A percentile compares a stretch with the other conserved stretches of the same genome.
phyloP scores from a whole-genome alignment of 208 protist species.

The Porcisia deanei region DNA sequence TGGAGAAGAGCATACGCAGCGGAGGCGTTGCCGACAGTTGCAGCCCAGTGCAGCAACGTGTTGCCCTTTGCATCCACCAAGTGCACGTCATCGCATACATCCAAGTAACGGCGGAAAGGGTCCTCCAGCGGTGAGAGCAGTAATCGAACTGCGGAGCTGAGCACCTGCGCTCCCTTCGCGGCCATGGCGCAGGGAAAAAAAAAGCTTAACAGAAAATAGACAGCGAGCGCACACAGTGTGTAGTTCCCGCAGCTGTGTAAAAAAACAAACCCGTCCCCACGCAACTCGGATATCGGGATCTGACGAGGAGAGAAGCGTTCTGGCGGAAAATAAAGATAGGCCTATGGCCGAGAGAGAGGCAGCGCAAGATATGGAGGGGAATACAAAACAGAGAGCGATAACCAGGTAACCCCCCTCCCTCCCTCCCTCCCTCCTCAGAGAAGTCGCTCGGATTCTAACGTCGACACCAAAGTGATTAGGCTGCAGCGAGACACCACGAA shows the following conservation, averaged over 20 bases:
- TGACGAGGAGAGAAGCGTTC: too few relatives aligned
- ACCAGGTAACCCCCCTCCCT: too few relatives aligned
- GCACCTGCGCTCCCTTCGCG: conserved; percentile 11
- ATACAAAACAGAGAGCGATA: too few relatives aligned
- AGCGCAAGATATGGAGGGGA: too few relatives aligned
- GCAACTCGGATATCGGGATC: too few relatives aligned
- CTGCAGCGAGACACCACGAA: too few relatives aligned
- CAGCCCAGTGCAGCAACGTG: conserved; percentile 75
- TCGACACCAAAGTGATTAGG: too few relatives aligned
- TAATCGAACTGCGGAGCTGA: conserved; percentile 38
- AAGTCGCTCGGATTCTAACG: too few relatives aligned
- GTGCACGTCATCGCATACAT: conserved; percentile 53
- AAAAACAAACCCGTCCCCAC: background rate
- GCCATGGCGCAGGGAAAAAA: conserved; percentile 7
- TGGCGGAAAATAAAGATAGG: too few relatives aligned
- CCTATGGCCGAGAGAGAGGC: too few relatives aligned
- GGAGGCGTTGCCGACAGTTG: conserved; percentile 41
- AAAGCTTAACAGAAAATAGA: background rate
- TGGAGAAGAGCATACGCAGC: conserved; percentile 39
- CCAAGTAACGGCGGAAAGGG: conserved; percentile 46
- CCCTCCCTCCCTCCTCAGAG: too few relatives aligned
- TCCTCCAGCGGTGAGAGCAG: conserved; percentile 38
- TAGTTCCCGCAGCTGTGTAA: too few relatives aligned
- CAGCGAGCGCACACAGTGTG: background rate
- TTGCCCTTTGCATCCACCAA: conserved; percentile 52